Conservation (phyloP, 108 stramenopile genomes). For the Skeletonema menzelii region DNA sequence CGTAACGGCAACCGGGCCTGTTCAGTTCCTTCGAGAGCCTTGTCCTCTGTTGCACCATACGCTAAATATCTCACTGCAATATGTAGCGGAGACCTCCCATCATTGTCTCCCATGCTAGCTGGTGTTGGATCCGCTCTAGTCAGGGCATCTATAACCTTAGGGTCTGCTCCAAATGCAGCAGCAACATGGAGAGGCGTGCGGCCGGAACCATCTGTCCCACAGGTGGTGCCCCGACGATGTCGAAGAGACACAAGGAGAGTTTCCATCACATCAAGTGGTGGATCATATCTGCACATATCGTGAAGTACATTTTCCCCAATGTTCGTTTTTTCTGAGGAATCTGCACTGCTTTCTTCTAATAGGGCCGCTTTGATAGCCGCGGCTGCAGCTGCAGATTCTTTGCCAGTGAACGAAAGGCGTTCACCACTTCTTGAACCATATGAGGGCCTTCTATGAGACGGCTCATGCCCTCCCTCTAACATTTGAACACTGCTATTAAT, state of each 20-base stretch:
- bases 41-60: neutral
- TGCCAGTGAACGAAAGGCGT: slow-evolving; percentile 31
- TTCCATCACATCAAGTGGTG: slow-evolving; percentile 38
- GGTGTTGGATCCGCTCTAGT: slow-evolving; percentile 24
- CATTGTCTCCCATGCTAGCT: slow-evolving; percentile 25
- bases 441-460: slow-evolving; percentile 17
- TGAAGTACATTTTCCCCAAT: slow-evolving; percentile 36
- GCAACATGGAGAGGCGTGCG: slow-evolving; percentile 45
- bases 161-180: slow-evolving; percentile 25
- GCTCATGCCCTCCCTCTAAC: neutral
- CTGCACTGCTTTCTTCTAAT: slow-evolving; percentile 8
- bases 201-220: slow-evolving; percentile 14
- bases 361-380: slow-evolving; percentile 14
- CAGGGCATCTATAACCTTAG: slow-evolving; percentile 26
- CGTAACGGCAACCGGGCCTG: neutral
- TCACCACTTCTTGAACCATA: slow-evolving; percentile 28
- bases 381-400: slow-evolving; percentile 28
- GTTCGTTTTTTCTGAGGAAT: neutral
- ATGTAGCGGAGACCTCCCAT: slow-evolving; percentile 33
- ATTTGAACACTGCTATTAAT: neutral
- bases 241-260: slow-evolving; percentile 15
- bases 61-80: slow-evolving; percentile 14
- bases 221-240: slow-evolving; percentile 16
- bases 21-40: slow-evolving; percentile 3
- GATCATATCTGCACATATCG: slow-evolving; percentile 29